Base-by-base conservation (phyloP, 1,284 basidiomycete species). In the Vanrija sp. region DNA sequence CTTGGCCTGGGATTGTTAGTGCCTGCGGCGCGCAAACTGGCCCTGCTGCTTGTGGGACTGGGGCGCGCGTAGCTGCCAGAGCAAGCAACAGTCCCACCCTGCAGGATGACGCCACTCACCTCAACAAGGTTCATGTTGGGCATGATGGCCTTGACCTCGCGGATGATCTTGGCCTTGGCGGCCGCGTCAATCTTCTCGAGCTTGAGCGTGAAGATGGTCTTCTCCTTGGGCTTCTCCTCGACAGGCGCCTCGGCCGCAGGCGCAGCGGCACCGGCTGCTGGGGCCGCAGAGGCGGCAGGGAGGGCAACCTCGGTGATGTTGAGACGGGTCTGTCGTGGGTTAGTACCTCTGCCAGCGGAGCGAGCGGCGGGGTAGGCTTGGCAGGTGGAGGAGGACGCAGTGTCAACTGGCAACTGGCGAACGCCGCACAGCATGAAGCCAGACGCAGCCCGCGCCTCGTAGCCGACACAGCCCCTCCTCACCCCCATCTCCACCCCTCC, bases 241-340 rank as follows among this genome's bases (percentile, higher is more conserved):
- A 55, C 85, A 23, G 84, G 85, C 15, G 68, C 73, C 21, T 51
- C 47, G 18, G 51, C 53, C 9, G 52, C 55, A 23, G 83, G 82
- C 23, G 78, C 80, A 5, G 84, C 81, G 3, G 83, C 72, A 16
- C 75, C 73, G 2, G 83, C 82, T 21, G 80, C 72, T 5, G 85
- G 79, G 1, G 85, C 81, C 5, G 86, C 83, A 8, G 87, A 80
- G 1, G 90, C 85, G 40, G 88, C 80, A 39, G 94, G 93, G 84
- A 97, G 86, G 28, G 93, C 92, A 71, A 98, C 91, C 79, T 98
- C 96, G 77, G 94, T 91, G 65, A 99, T 99, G 78, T 98, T 98
- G 58, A 99, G 78, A 61, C 90, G 86, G 55, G 89, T 83, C 93
- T 96, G 60, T 8, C 7, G 46, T 9, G 1, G 34, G 42, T 60